These are phyloP conservation scores for Coemansia sp. DNA, from an alignment of 192 early-diverging fungal species.

Conservation along the genomic window DNA sequence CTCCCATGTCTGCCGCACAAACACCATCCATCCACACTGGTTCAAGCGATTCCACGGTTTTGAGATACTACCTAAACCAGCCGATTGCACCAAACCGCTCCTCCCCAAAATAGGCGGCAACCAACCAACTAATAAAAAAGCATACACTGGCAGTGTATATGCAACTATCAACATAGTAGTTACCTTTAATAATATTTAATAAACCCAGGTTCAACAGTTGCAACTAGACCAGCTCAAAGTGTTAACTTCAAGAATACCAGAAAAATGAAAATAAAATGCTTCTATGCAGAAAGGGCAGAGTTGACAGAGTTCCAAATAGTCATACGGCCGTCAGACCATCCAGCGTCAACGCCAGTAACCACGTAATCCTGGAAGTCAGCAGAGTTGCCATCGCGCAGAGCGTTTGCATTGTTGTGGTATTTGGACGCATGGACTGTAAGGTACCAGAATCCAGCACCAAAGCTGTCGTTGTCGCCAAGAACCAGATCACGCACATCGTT, in stretches of 20 bases:
- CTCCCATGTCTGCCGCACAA: too few relatives aligned
- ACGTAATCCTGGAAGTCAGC: constrained; percentile 46
- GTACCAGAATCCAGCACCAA: constrained; percentile 54
- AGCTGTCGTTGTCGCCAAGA: constrained; percentile 48
- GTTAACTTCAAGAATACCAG: neutral
- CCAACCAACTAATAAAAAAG: too few relatives aligned
- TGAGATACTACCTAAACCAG: too few relatives aligned
- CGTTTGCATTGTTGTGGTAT: constrained; percentile 28
- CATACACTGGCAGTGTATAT: too few relatives aligned
- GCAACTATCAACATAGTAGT: too few relatives aligned
- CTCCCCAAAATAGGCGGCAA: too few relatives aligned
- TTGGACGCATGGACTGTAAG: constrained; percentile 15
- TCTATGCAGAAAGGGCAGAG: constrained; percentile 12
- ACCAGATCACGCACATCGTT: constrained; percentile 46
- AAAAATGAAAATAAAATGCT: neutral
- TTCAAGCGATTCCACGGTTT: too few relatives aligned
- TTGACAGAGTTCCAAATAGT: constrained; percentile 36
- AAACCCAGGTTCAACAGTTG: too few relatives aligned
- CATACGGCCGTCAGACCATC: constrained; percentile 21
- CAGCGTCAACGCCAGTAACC: constrained; percentile 26
- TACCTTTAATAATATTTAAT: too few relatives aligned
- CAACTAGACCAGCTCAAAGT: too few relatives aligned
- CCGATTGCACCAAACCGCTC: too few relatives aligned
- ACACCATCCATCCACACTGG: too few relatives aligned
- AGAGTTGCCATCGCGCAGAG: constrained; percentile 33